Evolutionary conservation across 108 stramenopile genomes (phyloP).

Genomic region (Seminavis robusta): DNA sequence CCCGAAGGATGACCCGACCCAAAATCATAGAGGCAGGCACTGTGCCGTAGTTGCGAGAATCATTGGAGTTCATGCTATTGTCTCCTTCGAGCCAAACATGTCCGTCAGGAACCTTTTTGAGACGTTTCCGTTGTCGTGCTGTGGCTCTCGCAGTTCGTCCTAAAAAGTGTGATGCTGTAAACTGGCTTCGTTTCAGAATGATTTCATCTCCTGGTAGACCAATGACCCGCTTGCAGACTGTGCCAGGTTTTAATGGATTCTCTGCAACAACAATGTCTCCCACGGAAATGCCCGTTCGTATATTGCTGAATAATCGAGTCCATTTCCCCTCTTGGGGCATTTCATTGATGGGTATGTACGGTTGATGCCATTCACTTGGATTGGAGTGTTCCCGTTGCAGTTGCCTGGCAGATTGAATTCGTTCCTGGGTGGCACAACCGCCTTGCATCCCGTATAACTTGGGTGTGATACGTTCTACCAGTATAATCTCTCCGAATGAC

Average conservation of each 20-base stretch:
- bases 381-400: background rate
- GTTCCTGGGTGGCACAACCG: conserved; percentile 31
- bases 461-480: conserved; percentile 78
- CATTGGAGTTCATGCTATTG: conserved; percentile 80
- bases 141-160: background rate
- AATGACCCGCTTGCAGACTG: conserved; percentile 91
- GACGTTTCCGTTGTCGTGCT: conserved; percentile 9
- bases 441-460: conserved; percentile 51
- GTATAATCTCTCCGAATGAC: conserved; percentile 61
- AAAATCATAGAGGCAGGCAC: conserved; percentile 82
- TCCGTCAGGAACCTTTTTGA: conserved; percentile 70
- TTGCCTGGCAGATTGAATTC: conserved; percentile 17
- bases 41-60: conserved; percentile 89
- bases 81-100: conserved; percentile 96
- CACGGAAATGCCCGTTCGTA: conserved; percentile 56
- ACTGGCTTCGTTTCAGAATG: too few relatives aligned
- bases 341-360: conserved; percentile 33
- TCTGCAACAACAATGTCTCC: conserved; percentile 90
- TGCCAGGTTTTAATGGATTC: conserved; percentile 77
- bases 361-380: conserved; percentile 35
- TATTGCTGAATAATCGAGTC: conserved; percentile 23
- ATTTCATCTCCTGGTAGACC: conserved; percentile 89
- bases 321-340: conserved; percentile 19
- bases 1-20: conserved; percentile 78
- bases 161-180: conserved; percentile 1